Evolutionary conservation across 305 asterid genomes (phyloP).

Genomic region (Petunia hybrid): DNA sequence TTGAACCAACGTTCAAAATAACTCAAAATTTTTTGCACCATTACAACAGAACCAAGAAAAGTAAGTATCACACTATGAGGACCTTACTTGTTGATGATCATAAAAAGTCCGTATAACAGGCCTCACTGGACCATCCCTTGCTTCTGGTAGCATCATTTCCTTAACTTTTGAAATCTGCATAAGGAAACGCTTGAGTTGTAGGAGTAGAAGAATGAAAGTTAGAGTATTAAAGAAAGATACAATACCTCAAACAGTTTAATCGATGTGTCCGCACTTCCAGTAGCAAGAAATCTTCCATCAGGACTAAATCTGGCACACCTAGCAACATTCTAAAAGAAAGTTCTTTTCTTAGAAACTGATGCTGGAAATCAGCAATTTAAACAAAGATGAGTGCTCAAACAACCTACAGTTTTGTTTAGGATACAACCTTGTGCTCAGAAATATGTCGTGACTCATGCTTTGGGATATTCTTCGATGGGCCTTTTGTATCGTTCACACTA

Average conservation of each 20-base stretch:
- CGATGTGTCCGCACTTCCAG: constrained; percentile 90
- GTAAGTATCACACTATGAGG: constrained; percentile 22
- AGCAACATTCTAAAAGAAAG: constrained; percentile 62
- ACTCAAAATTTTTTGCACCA: neutral
- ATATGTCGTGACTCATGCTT: constrained; percentile 80
- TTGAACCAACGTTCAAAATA: constrained; percentile 17
- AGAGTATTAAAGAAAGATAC: constrained; percentile 33
- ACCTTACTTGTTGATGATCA: constrained; percentile 78
- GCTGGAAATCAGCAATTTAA: constrained; percentile 18
- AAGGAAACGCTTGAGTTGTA: constrained; percentile 31
- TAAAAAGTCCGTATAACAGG: constrained; percentile 79
- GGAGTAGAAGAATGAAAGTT: constrained; percentile 39
- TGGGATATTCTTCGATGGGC: constrained; percentile 72
- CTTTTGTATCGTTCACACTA: constrained; percentile 63
- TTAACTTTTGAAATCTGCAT: constrained; percentile 70
- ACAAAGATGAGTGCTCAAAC: constrained; percentile 29
- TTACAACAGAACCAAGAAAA: constrained; percentile 17
- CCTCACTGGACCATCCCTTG: constrained; percentile 71
- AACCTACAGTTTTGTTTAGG: constrained; percentile 32
- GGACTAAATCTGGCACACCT: constrained; percentile 93
- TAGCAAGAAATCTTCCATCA: constrained; percentile 89
- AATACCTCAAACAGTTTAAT: constrained; percentile 86
- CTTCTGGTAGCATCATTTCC: constrained; percentile 82
- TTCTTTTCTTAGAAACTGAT: constrained; percentile 30
- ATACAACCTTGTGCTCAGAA: constrained; percentile 88